phyloP scores from a whole-genome alignment of 2,329 filamentous ascomycete species.

The Aureobasidium sp. region DNA sequence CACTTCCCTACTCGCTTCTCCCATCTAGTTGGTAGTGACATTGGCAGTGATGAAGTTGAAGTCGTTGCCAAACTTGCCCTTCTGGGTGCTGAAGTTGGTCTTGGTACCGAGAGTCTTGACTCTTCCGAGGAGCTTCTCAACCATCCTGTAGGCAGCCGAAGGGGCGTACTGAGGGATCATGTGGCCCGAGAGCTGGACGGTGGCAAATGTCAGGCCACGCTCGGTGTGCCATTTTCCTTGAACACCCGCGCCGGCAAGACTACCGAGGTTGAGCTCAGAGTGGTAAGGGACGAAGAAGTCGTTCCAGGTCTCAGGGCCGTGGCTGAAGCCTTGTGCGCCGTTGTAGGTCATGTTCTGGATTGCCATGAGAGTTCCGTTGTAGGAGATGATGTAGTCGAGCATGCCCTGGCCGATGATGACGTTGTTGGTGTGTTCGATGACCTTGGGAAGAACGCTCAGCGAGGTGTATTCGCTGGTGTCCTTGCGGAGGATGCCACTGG shows the following conservation, averaged over 20 bases:
- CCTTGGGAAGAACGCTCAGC: conserved; percentile 53
- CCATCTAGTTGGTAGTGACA: neutral
- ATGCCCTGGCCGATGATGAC: conserved; percentile 66
- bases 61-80: conserved; percentile 23
- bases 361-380: conserved; percentile 60
- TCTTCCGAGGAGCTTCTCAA: conserved; percentile 68
- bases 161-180: conserved; percentile 61
- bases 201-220: conserved; percentile 63
- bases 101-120: conserved; percentile 45
- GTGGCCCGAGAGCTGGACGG: conserved; percentile 57
- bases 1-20: too few species aligned
- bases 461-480: conserved; percentile 47
- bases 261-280: conserved; percentile 34
- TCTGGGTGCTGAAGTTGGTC: conserved; percentile 29
- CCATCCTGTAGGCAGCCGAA: conserved; percentile 57
- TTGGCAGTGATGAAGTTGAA: conserved; percentile 11
- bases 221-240: conserved; percentile 65
- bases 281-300: conserved; percentile 64
- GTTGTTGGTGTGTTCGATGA: conserved; percentile 64
- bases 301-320: conserved; percentile 41
- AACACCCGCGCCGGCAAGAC: conserved; percentile 54
- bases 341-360: conserved; percentile 80
- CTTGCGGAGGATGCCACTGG: conserved; percentile 36
- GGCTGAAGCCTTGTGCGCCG: conserved; percentile 60
- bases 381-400: conserved; percentile 58